A percentile compares a stretch with the other conserved stretches of the same genome.
phyloP scores from a whole-genome alignment of 78 protist species.

The Thecamonas trahens region DNA sequence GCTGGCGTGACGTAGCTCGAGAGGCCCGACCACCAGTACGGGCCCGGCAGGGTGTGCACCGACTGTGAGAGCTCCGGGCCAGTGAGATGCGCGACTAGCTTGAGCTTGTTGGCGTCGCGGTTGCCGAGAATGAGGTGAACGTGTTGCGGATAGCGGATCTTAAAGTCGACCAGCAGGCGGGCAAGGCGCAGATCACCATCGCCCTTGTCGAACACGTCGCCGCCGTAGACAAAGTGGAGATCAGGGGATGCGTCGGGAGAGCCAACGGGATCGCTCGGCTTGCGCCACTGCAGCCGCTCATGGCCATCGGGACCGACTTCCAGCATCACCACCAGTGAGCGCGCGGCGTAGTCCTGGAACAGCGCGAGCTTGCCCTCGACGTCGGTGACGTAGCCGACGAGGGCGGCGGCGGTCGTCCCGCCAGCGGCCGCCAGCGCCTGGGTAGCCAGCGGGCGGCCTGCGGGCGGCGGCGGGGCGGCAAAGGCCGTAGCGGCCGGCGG shows the following conservation, averaged over 20 bases:
- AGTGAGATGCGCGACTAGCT: neutral
- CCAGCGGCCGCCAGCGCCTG: too few relatives aligned
- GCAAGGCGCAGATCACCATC: slow-evolving; percentile 16
- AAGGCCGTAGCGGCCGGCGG: too few relatives aligned
- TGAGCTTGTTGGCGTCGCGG: slow-evolving; percentile 34
- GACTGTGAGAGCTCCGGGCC: too few relatives aligned
- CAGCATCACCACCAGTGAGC: neutral
- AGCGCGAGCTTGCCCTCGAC: slow-evolving; percentile 24
- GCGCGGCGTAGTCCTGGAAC: slow-evolving; percentile 8
- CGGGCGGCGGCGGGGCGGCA: too few relatives aligned
- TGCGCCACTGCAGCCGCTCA: neutral
- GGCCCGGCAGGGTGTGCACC: too few relatives aligned
- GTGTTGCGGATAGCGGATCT: slow-evolving; percentile 3
- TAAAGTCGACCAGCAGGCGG: neutral
- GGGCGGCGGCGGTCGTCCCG: too few relatives aligned
- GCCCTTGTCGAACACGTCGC: slow-evolving; percentile 25
- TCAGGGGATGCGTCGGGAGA: neutral
- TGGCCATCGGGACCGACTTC: too few relatives aligned
- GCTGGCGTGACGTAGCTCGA: neutral
- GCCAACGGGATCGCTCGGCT: neutral
- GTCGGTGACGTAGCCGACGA: slow-evolving; percentile 23
- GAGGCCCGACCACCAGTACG: slow-evolving; percentile 4
- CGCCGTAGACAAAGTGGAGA: slow-evolving; percentile 14
- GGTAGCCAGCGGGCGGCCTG: too few relatives aligned
- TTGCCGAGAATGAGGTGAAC: slow-evolving; percentile 14